Percentiles rank a stretch among this genome's conserved stretches.
These are phyloP conservation scores for Globisporangium solare DNA, from an alignment of 352 stramenopile genomes.

Conservation along the genomic window DNA sequence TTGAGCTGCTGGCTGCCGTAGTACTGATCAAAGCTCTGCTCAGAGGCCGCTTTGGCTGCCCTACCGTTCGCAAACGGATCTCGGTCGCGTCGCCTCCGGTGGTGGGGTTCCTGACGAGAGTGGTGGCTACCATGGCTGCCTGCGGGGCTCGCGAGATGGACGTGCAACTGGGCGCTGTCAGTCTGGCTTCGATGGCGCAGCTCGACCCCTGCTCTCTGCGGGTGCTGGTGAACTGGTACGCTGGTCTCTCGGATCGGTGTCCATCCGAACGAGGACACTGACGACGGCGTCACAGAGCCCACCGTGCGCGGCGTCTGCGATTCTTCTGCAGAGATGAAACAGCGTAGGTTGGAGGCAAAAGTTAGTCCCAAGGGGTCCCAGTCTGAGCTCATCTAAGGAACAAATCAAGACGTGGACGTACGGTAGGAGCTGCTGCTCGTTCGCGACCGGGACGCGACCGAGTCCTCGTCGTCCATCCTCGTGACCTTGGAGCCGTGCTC, in stretches of 20 bases:
- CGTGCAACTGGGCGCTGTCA: slow-evolving; percentile 3
- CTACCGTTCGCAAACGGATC: slow-evolving; percentile 6
- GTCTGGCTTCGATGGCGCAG: slow-evolving; percentile 11
- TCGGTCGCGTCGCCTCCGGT: background rate
- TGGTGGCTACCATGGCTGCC: slow-evolving; percentile 7
- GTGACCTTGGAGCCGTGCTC: slow-evolving; percentile 29
- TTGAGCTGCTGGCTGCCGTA: background rate
- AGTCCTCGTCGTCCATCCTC: slow-evolving; percentile 15
- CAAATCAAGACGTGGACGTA: slow-evolving; percentile 3
- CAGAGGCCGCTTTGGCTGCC: slow-evolving; percentile 9
- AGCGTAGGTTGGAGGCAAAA: too few species aligned
- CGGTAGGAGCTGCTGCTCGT: slow-evolving; percentile 7
- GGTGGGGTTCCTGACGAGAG: background rate
- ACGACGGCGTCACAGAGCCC: slow-evolving; percentile 2
- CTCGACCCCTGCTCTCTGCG: slow-evolving; percentile 13
- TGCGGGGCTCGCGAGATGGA: slow-evolving; percentile 6
- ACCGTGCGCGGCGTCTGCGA: slow-evolving; percentile 3
- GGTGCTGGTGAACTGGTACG: slow-evolving; percentile 12
- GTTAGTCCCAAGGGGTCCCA: too few species aligned
- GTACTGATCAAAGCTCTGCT: slow-evolving; percentile 8
- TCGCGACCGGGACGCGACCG: slow-evolving; percentile 8
- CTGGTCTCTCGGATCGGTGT: slow-evolving; percentile 1
- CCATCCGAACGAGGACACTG: background rate
- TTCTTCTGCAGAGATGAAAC: slow-evolving; percentile 2
- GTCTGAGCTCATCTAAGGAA: background rate